phyloP scores from a whole-genome alignment of 1,284 basidiomycete genomes.

The Microbotryum silenes-acaulis region DNA sequence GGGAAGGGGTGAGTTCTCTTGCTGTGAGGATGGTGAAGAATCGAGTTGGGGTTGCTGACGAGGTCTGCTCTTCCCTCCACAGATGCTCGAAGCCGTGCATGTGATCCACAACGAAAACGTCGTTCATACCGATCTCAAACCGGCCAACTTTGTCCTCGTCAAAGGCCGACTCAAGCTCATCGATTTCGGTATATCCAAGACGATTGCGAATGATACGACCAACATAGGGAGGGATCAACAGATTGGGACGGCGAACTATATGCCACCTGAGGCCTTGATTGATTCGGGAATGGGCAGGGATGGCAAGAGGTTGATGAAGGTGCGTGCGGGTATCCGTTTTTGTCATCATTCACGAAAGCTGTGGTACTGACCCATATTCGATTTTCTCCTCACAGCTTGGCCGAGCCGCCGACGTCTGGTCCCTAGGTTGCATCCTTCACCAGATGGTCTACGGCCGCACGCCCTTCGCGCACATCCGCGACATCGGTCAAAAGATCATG shows the following conservation, averaged over 20 bases:
- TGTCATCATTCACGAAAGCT: neutral
- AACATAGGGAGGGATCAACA: slow-evolving; percentile 92
- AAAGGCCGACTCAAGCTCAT: slow-evolving; percentile 88
- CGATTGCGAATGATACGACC: slow-evolving; percentile 92
- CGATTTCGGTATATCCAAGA: slow-evolving; percentile 94
- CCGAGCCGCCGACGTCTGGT: slow-evolving; percentile 89
- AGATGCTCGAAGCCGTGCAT: slow-evolving; percentile 94
- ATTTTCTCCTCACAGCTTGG: slow-evolving; percentile 31
- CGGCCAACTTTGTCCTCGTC: slow-evolving; percentile 91
- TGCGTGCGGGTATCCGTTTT: slow-evolving; percentile 5
- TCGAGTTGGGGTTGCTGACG: neutral
- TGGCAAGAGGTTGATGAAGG: slow-evolving; percentile 36
- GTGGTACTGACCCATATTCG: neutral
- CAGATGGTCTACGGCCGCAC: slow-evolving; percentile 92
- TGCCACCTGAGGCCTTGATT: slow-evolving; percentile 73
- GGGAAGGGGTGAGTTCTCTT: slow-evolving; percentile 67
- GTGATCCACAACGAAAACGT: slow-evolving; percentile 94
- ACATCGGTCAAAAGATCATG: slow-evolving; percentile 79
- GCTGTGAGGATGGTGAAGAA: too few species aligned
- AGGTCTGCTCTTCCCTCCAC: neutral
- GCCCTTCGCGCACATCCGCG: slow-evolving; percentile 78
- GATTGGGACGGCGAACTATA: slow-evolving; percentile 90
- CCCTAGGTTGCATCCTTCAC: slow-evolving; percentile 89
- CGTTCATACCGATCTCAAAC: slow-evolving; percentile 91
- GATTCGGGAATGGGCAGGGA: slow-evolving; percentile 32